phyloP scores from a whole-genome alignment of 495 filamentous ascomycete genomes.

The Letharia columbiana region DNA sequence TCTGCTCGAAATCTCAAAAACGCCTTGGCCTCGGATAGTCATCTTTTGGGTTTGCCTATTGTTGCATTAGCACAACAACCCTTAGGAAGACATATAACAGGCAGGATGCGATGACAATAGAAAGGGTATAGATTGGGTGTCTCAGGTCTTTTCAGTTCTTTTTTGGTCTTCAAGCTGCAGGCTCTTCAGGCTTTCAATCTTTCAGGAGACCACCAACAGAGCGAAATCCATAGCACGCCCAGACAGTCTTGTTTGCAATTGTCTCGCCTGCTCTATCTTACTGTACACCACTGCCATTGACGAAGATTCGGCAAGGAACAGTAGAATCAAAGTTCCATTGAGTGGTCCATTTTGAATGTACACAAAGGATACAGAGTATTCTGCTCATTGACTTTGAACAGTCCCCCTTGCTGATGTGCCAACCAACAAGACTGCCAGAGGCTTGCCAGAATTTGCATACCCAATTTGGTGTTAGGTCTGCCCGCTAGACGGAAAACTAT shows the following conservation, averaged over 20 bases:
- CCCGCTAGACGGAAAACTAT: constrained; percentile 25
- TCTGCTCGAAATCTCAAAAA: neutral
- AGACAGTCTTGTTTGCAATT: constrained; percentile 13
- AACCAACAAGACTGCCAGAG: constrained; percentile 10
- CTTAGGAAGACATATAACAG: neutral
- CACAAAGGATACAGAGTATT: constrained; percentile 21
- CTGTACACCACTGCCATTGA: constrained; percentile 36
- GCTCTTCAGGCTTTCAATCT: constrained; percentile 32
- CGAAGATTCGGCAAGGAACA: constrained; percentile 17
- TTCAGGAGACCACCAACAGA: constrained; percentile 21
- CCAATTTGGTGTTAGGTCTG: constrained; percentile 2
- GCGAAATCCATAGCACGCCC: constrained; percentile 13
- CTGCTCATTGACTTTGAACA: constrained; percentile 18
- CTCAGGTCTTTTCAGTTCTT: constrained; percentile 57
- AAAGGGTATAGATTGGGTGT: constrained; percentile 14
- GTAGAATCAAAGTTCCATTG: constrained; percentile 28
- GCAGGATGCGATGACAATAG: neutral
- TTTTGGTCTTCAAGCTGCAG: constrained; percentile 39
- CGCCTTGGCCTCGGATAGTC: neutral
- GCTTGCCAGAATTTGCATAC: constrained; percentile 9
- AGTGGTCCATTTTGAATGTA: constrained; percentile 25
- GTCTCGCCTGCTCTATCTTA: constrained; percentile 21
- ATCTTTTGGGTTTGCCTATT: neutral
- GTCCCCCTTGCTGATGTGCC: constrained; percentile 22
- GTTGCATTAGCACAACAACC: neutral